Conservation (phyloP, 2,329 filamentous ascomycete species). For the Nigrograna mackinnonii region DNA sequence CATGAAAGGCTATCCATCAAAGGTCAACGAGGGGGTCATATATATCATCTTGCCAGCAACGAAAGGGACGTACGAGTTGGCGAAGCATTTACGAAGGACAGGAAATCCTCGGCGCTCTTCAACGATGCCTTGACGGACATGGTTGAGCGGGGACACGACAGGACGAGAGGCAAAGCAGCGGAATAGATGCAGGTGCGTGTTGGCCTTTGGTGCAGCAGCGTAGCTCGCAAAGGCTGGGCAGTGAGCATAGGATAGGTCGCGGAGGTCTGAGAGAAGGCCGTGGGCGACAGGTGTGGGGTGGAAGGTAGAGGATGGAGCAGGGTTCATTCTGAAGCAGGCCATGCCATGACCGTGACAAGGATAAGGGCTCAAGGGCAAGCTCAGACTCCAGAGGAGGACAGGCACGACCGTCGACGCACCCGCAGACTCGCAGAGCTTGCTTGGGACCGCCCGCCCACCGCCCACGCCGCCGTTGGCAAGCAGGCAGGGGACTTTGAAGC, state of each 20-base stretch:
- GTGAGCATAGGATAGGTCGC: slow-evolving; percentile 17
- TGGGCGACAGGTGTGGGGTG: not conserved
- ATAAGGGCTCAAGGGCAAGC: too few relatives aligned
- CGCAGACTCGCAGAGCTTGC: too few relatives aligned
- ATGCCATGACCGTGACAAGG: too few relatives aligned
- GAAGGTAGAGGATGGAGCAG: slow-evolving; percentile 1
- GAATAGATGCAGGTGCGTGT: slow-evolving; percentile 12
- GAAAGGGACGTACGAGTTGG: slow-evolving; percentile 73
- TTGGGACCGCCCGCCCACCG: too few relatives aligned
- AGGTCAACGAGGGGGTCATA: slow-evolving; percentile 13
- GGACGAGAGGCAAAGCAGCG: slow-evolving; percentile 8
- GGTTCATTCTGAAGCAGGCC: not conserved
- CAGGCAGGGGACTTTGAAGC: slow-evolving; percentile 2
- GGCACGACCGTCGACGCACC: too few relatives aligned
- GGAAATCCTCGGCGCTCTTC: slow-evolving; percentile 73
- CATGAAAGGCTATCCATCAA: slow-evolving; percentile 79
- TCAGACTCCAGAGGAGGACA: too few relatives aligned
- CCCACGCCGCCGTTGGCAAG: too few relatives aligned
- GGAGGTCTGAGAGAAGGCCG: slow-evolving; percentile 6
- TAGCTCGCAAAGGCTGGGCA: slow-evolving; percentile 5
- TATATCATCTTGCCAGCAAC: not conserved
- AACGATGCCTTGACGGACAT: slow-evolving; percentile 46
- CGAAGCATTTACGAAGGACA: slow-evolving; percentile 92
- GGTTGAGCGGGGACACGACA: slow-evolving; percentile 22
- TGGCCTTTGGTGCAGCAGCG: slow-evolving; percentile 8